phyloP scores from a whole-genome alignment of 768 basidiomycete genomes.

The Tylopilus subfusipes region DNA sequence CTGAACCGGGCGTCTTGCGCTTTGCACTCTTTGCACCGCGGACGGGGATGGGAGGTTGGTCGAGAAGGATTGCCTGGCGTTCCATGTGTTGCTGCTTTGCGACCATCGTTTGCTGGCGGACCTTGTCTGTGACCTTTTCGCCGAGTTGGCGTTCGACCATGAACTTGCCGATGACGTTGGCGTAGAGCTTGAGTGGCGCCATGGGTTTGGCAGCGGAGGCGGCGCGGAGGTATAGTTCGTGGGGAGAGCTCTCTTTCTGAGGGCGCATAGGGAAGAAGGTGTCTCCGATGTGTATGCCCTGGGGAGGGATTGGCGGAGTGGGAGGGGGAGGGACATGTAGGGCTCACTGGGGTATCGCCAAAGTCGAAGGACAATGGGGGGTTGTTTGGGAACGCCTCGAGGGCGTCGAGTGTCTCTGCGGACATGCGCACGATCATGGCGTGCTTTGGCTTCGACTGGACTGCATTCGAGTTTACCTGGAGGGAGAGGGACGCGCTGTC shows the following conservation, averaged over 20 bases:
- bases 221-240: conserved; percentile 72
- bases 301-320: not conserved
- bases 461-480: conserved; percentile 50
- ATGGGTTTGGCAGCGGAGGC: conserved; percentile 54
- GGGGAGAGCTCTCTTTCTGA: conserved; percentile 50
- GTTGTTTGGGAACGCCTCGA: conserved; percentile 46
- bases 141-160: conserved; percentile 61
- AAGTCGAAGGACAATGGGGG: conserved; percentile 59
- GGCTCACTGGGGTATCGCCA: conserved; percentile 54
- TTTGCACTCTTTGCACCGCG: conserved; percentile 39
- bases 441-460: conserved; percentile 60
- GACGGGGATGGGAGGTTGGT: conserved; percentile 33
- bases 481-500: conserved; percentile 51
- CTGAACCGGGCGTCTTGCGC: conserved; percentile 35
- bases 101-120: conserved; percentile 44
- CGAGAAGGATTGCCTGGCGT: conserved; percentile 44
- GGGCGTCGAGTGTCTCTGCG: conserved; percentile 65
- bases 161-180: conserved; percentile 72
- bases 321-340: not conserved
- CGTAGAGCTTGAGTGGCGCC: conserved; percentile 68
- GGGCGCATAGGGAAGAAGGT: conserved; percentile 59
- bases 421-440: conserved; percentile 79
- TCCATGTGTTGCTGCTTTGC: conserved; percentile 48
- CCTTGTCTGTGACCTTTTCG: conserved; percentile 39
- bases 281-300: conserved; percentile 69